Evolutionary conservation across 2,329 filamentous ascomycete species (phyloP).

Genomic region (Cladosporium colombiae): DNA sequence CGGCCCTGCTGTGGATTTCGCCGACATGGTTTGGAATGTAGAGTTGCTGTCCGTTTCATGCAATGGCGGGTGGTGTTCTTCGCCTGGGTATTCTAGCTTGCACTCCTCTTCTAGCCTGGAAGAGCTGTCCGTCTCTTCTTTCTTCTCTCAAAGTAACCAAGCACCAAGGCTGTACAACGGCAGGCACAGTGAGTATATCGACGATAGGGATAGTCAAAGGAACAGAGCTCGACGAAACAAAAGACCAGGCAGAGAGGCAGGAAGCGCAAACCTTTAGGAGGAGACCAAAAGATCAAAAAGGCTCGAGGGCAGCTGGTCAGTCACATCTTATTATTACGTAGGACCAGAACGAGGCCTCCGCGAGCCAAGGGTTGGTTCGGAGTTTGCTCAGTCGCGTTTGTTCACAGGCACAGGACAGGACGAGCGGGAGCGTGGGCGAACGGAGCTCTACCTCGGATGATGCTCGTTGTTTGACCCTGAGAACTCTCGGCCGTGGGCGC

Average conservation of each 20-base stretch:
- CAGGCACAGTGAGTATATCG: background rate
- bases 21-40: slow-evolving; percentile 53
- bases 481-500: background rate
- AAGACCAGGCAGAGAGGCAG: background rate
- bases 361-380: slow-evolving; percentile 12
- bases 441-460: slow-evolving; percentile 19
- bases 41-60: background rate
- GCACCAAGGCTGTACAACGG: background rate
- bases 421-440: slow-evolving; percentile 18
- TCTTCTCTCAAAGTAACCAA: background rate
- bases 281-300: background rate
- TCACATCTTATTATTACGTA: slow-evolving; percentile 18
- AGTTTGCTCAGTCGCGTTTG: slow-evolving; percentile 7
- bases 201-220: background rate
- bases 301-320: background rate
- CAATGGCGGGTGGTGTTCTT: background rate
- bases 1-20: slow-evolving; percentile 58
- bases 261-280: slow-evolving; percentile 4
- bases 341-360: background rate
- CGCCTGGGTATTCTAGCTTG: background rate
- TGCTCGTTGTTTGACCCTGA: background rate
- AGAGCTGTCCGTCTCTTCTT: background rate
- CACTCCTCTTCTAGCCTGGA: background rate
- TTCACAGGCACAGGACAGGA: slow-evolving; percentile 7
- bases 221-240: background rate